Conservation (phyloP, 2,329 filamentous ascomycete genomes). For the Colletotrichum orchidophilum region DNA sequence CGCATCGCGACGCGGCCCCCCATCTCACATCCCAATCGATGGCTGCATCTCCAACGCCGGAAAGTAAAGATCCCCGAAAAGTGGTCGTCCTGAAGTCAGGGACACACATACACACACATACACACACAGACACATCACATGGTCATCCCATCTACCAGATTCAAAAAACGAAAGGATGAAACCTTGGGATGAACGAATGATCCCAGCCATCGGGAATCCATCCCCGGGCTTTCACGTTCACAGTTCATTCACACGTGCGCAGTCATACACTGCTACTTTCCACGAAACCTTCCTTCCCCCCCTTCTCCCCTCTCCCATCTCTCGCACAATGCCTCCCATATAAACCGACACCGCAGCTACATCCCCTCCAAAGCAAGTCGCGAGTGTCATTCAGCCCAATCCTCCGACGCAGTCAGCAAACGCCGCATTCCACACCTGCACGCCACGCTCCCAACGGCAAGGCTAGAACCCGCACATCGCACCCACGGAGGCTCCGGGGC, state of each 20-base stretch:
- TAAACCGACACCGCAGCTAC: background rate
- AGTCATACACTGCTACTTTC: background rate
- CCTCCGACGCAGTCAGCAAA: background rate
- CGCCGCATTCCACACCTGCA: background rate
- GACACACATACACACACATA: background rate
- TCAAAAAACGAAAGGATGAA: background rate
- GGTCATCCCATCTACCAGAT: background rate
- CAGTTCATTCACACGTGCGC: background rate
- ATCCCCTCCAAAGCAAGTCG: no score
- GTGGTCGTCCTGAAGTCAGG: background rate
- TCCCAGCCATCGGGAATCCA: background rate
- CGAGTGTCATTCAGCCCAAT: no score
- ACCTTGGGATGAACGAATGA: background rate
- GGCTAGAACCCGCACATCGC: background rate
- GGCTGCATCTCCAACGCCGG: background rate
- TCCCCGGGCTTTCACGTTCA: background rate
- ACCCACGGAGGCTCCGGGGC: background rate
- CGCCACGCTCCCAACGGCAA: background rate
- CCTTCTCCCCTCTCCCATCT: background rate
- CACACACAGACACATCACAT: background rate
- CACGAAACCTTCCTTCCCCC: background rate
- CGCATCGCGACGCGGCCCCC: background rate
- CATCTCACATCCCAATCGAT: background rate
- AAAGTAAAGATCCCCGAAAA: no score
- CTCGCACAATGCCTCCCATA: no score